A percentile compares a stretch with the other conserved stretches of the same genome.
Evolutionary conservation across 148 eudicot species (phyloP).

Genomic region (Cornus suecica): DNA sequence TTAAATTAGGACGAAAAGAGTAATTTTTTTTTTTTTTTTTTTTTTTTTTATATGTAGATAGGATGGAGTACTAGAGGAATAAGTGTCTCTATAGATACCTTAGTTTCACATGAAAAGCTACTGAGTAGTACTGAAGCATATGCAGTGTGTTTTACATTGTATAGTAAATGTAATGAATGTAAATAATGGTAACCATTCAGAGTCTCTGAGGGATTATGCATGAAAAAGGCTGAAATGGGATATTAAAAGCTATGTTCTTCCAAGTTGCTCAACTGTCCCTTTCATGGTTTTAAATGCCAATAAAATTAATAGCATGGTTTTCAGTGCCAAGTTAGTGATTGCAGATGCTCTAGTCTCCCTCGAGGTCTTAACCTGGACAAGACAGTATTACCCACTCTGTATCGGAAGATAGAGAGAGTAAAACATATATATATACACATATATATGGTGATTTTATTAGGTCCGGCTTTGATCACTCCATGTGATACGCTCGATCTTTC

Average conservation of each 20-base stretch:
- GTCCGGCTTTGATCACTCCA: neutral
- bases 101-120: no score
- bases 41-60: no score
- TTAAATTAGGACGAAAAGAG: no score
- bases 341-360: neutral
- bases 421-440: no score
- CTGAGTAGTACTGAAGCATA: no score
- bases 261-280: neutral
- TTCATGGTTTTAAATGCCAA: neutral
- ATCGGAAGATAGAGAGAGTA: neutral
- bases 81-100: no score
- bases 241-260: neutral
- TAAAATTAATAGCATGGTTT: neutral
- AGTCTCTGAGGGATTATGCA: neutral
- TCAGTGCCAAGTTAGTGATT: neutral
- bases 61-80: neutral
- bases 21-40: no score
- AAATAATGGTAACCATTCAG: neutral
- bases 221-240: neutral
- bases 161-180: neutral
- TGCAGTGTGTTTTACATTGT: neutral
- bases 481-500: neutral
- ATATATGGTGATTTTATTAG: neutral
- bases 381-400: neutral
- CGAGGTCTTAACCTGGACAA: neutral